These are phyloP conservation scores for Ramularia collo-cygni DNA, from an alignment of 2,329 filamentous ascomycete species.

Conservation along the genomic window DNA sequence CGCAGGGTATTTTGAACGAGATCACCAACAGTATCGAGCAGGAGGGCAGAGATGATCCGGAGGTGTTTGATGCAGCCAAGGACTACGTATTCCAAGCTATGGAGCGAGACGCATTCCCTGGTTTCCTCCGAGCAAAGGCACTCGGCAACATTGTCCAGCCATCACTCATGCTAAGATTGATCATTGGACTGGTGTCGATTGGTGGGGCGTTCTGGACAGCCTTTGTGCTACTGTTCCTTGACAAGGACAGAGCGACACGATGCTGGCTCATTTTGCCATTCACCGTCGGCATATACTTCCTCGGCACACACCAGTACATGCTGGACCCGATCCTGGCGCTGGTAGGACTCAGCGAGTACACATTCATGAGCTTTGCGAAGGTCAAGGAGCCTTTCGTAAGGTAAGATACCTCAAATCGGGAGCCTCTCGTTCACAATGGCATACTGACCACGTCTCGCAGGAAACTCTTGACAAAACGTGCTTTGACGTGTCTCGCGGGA, in stretches of 20 bases:
- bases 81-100: constrained; percentile 99
- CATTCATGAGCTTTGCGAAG: constrained; percentile 81
- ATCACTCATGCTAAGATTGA: constrained; percentile 77
- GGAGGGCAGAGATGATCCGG: constrained; percentile 85
- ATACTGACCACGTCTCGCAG: constrained; percentile 30
- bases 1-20: constrained; percentile 75
- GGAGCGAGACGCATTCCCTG: constrained; percentile 98
- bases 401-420: constrained; percentile 14
- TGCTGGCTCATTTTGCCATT: constrained; percentile 93
- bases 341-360: constrained; percentile 90
- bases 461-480: constrained; percentile 74
- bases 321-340: constrained; percentile 87
- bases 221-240: constrained; percentile 86
- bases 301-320: constrained; percentile 90
- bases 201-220: constrained; percentile 92
- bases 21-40: constrained; percentile 87
- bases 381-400: constrained; percentile 86
- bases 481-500: constrained; percentile 70
- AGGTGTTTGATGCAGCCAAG: constrained; percentile 95
- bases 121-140: constrained; percentile 90
- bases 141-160: constrained; percentile 91
- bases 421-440: not conserved
- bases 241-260: constrained; percentile 65
- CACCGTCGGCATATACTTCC: constrained; percentile 79
- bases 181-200: constrained; percentile 76